A percentile compares a stretch with the other conserved stretches of the same genome.
Conservation (phyloP, 2,329 filamentous ascomycete genomes). For the Pyrenophora seminiperda region DNA sequence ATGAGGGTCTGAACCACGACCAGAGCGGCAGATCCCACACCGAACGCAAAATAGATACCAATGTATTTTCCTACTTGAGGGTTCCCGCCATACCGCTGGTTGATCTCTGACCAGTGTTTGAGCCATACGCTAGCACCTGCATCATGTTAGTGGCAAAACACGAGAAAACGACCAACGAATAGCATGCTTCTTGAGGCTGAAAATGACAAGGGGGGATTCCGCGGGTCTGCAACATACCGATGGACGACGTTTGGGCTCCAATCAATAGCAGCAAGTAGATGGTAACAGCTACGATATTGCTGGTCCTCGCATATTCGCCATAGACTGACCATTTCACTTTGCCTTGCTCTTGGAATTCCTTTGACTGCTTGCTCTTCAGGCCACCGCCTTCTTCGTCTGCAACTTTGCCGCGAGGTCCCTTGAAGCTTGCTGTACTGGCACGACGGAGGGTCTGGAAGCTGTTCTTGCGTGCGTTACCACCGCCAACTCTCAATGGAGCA, state of each 20-base stretch:
- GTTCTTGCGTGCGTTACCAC: conserved; percentile 62
- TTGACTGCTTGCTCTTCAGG: conserved; percentile 80
- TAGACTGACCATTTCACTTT: conserved; percentile 99
- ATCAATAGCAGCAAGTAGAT: conserved; percentile 80
- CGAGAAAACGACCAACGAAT: conserved; percentile 30
- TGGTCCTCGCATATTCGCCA: conserved; percentile 90
- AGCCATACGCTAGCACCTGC: conserved; percentile 85
- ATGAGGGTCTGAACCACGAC: conserved; percentile 93
- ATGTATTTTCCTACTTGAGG: conserved; percentile 84
- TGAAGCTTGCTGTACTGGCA: conserved; percentile 90
- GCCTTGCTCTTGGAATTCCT: conserved; percentile 90
- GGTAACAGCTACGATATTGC: conserved; percentile 81
- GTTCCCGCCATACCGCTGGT: conserved; percentile 71
- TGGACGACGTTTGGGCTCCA: conserved; percentile 78
- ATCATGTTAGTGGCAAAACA: conserved; percentile 29
- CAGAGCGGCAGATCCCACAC: conserved; percentile 80
- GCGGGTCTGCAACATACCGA: conserved; percentile 61
- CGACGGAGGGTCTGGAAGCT: conserved; percentile 84
- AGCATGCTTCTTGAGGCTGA: not conserved
- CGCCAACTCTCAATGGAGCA: conserved; percentile 69
- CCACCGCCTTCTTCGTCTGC: conserved; percentile 79
- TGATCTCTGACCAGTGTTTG: conserved; percentile 86
- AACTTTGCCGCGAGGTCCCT: conserved; percentile 80
- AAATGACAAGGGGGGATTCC: not conserved
- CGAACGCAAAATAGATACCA: conserved; percentile 93